Percentiles rank a stretch among this genome's conserved stretches.
phyloP scores from a whole-genome alignment of 768 basidiomycete species.

The Macrolepiota dolichaula region DNA sequence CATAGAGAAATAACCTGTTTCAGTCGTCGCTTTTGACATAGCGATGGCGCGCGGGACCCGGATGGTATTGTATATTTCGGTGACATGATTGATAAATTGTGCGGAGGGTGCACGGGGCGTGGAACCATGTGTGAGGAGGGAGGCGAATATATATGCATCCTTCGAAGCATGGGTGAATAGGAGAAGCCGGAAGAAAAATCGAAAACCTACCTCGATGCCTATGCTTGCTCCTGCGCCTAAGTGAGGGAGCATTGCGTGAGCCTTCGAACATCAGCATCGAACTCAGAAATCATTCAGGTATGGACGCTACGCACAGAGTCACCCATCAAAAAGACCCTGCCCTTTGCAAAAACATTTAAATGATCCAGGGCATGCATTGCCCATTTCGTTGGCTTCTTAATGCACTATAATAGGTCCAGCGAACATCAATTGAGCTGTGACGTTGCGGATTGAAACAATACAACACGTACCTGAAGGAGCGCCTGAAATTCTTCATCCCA shows the following conservation, averaged over 20 bases:
- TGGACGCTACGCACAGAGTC: conserved; percentile 17
- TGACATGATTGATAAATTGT: conserved; percentile 11
- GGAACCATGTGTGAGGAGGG: conserved; percentile 33
- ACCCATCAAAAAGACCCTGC: conserved; percentile 20
- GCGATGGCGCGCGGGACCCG: too few relatives aligned
- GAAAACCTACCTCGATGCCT: conserved; percentile 37
- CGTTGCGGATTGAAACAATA: not conserved
- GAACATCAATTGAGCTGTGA: not conserved
- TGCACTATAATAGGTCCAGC: conserved; percentile 12
- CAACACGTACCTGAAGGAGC: conserved; percentile 15
- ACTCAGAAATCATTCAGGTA: not conserved
- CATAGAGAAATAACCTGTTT: conserved; percentile 13
- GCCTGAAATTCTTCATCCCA: conserved; percentile 17
- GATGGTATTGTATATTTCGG: conserved; percentile 24
- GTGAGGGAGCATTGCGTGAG: conserved; percentile 46
- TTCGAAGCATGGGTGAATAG: not conserved
- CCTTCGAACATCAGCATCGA: conserved; percentile 16
- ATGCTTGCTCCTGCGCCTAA: conserved; percentile 49
- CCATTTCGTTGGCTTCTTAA: conserved; percentile 19
- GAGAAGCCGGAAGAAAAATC: not conserved
- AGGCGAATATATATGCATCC: conserved; percentile 31
- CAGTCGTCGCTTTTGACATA: conserved; percentile 7
- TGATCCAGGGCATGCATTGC: conserved; percentile 19
- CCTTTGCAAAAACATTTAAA: conserved; percentile 16
- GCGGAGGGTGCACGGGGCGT: conserved; percentile 19